These are phyloP conservation scores for Paramecium sonneborni DNA, from an alignment of 73 alveolate species.

Conservation along the genomic window DNA sequence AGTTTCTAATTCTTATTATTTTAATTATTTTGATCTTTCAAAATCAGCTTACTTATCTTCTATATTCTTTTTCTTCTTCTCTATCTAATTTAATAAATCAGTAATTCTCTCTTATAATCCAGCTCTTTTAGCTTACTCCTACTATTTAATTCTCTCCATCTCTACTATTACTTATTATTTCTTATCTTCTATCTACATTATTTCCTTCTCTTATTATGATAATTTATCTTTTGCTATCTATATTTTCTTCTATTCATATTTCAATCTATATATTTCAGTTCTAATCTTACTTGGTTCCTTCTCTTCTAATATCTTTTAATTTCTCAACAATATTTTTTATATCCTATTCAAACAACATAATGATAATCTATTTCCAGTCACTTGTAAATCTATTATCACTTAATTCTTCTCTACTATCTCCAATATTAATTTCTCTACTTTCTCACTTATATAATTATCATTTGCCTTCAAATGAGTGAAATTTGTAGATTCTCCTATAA, in stretches of 20 bases:
- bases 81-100: constrained; percentile 77
- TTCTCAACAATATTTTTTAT: constrained; percentile 81
- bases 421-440: constrained; percentile 89
- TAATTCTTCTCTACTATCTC: constrained; percentile 93
- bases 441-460: constrained; percentile 96
- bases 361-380: constrained; percentile 93
- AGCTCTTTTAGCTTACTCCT: constrained; percentile 84
- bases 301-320: constrained; percentile 82
- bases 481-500: constrained; percentile 78
- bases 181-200: constrained; percentile 80
- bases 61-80: constrained; percentile 79
- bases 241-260: constrained; percentile 92
- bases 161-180: constrained; percentile 81
- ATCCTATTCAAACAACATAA: constrained; percentile 91
- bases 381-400: constrained; percentile 79
- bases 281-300: constrained; percentile 91
- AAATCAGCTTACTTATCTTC: constrained; percentile 67
- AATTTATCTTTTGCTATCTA: constrained; percentile 86
- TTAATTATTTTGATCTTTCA: constrained; percentile 33
- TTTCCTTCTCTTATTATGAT: constrained; percentile 80
- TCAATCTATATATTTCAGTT: constrained; percentile 90
- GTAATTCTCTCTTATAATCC: constrained; percentile 76
- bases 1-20: constrained; percentile 2
- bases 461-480: constrained; percentile 85
- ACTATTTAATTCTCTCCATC: constrained; percentile 77